Percentiles rank a stretch among this genome's conserved stretches.
These are phyloP conservation scores for Suhomyces wounanorum DNA, from an alignment of 1,139 yeast species.

Conservation along the genomic window DNA sequence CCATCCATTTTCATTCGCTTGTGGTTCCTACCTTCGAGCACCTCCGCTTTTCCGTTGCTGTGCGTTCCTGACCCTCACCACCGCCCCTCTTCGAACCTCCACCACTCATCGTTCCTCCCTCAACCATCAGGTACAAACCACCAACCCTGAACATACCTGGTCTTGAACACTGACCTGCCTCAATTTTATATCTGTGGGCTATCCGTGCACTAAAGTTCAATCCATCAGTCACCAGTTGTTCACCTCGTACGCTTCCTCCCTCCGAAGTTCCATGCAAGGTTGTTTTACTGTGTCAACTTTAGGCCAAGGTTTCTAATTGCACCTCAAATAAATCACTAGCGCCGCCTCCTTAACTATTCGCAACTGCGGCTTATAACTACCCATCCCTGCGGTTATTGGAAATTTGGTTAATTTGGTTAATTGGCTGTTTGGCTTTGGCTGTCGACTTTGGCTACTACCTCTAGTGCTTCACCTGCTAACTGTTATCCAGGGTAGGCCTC, in stretches of 20 bases:
- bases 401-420: not conserved
- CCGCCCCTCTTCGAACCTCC: not conserved
- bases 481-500: not conserved
- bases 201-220: not conserved
- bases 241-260: not conserved
- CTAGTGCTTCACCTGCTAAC: not conserved
- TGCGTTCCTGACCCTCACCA: not conserved
- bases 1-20: not conserved
- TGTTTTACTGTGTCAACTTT: not conserved
- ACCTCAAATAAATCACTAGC: not conserved
- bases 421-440: not conserved
- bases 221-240: not conserved
- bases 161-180: conserved; percentile 4
- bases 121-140: not conserved
- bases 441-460: not conserved
- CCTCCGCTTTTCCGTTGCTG: too few relatives aligned
- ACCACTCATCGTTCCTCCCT: not conserved
- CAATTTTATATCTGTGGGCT: too few relatives aligned
- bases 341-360: not conserved
- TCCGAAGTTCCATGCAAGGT: not conserved
- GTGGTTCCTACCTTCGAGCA: too few relatives aligned
- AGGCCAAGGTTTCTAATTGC: not conserved
- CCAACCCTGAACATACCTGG: not conserved
- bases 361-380: not conserved
- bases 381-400: not conserved